Evolutionary conservation across 75 land plant genomes (phyloP).

Genomic region (Gnetum montanum): DNA sequence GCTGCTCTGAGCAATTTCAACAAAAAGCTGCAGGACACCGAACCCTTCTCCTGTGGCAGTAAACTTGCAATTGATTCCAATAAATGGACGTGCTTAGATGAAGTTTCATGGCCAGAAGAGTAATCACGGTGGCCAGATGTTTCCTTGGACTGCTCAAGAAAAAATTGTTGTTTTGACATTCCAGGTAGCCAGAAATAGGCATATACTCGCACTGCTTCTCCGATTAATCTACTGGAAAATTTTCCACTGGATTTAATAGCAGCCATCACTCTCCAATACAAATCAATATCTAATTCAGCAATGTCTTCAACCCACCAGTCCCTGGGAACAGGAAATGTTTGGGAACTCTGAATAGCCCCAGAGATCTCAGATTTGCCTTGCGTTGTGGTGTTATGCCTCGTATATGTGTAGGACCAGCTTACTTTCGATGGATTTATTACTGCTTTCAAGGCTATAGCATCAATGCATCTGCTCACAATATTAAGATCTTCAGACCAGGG

Average conservation of each 20-base stretch:
- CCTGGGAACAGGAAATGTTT: constrained; percentile 28
- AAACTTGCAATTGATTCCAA: constrained; percentile 60
- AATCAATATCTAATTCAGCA: constrained; percentile 54
- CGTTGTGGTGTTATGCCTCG: neutral
- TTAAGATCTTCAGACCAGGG: constrained; percentile 55
- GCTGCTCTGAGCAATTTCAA: constrained; percentile 59
- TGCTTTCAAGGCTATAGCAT: constrained; percentile 47
- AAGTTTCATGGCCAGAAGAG: constrained; percentile 13
- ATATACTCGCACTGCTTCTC: constrained; percentile 60
- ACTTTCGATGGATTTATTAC: constrained; percentile 41
- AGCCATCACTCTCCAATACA: constrained; percentile 41
- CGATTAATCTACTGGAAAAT: constrained; percentile 38
- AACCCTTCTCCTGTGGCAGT: constrained; percentile 55
- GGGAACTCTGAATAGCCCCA: constrained; percentile 16
- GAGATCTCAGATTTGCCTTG: constrained; percentile 30
- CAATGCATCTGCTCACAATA: constrained; percentile 43
- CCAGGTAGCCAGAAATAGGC: constrained; percentile 54
- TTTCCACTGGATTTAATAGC: constrained; percentile 45
- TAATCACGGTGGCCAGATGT: constrained; percentile 5
- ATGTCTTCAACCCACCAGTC: constrained; percentile 95
- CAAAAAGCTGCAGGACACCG: constrained; percentile 55
- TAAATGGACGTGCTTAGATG: constrained; percentile 18
- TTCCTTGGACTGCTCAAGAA: constrained; percentile 4
- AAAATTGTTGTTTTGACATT: constrained; percentile 13
- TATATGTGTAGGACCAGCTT: constrained; percentile 66